Conservation (phyloP, 1,284 basidiomycete species). For the Megacollybia platyphylla region DNA sequence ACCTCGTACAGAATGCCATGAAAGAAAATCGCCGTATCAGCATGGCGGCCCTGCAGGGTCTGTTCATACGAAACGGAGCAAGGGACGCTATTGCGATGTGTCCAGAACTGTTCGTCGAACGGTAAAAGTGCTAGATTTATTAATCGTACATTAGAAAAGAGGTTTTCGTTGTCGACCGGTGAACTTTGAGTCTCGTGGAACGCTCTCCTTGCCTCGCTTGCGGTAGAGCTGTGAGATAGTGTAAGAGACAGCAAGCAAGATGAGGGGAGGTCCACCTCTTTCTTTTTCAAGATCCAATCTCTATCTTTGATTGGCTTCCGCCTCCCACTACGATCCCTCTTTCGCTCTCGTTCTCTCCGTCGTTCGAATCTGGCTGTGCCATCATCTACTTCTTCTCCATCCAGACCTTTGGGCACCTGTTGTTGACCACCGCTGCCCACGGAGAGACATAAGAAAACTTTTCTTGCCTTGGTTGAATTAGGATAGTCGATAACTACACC, state of each 20-base stretch:
- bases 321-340: slow-evolving; percentile 44
- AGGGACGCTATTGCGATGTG: slow-evolving; percentile 48
- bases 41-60: slow-evolving; percentile 89
- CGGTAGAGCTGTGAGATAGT: slow-evolving; percentile 49
- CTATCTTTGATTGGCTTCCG: slow-evolving; percentile 54
- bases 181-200: slow-evolving; percentile 72
- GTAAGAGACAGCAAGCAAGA: slow-evolving; percentile 5
- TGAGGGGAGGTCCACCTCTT: slow-evolving; percentile 40
- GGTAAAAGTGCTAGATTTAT: too few species aligned
- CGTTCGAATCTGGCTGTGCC: slow-evolving; percentile 52
- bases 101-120: slow-evolving; percentile 21
- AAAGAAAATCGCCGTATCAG: slow-evolving; percentile 53
- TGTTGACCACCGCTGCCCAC: slow-evolving; percentile 67
- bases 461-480: slow-evolving; percentile 88
- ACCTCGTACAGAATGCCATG: slow-evolving; percentile 40
- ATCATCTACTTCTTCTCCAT: slow-evolving; percentile 50
- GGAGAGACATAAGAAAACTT: slow-evolving; percentile 84
- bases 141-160: slow-evolving; percentile 34
- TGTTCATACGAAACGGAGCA: slow-evolving; percentile 74
- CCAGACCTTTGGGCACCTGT: slow-evolving; percentile 61
- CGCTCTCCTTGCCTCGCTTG: slow-evolving; percentile 67
- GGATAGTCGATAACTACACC: slow-evolving; percentile 96
- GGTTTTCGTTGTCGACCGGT: slow-evolving; percentile 66
- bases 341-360: slow-evolving; percentile 47
- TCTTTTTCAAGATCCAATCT: slow-evolving; percentile 79